phyloP scores from a whole-genome alignment of 768 basidiomycete genomes.

The Mycena vitilis region DNA sequence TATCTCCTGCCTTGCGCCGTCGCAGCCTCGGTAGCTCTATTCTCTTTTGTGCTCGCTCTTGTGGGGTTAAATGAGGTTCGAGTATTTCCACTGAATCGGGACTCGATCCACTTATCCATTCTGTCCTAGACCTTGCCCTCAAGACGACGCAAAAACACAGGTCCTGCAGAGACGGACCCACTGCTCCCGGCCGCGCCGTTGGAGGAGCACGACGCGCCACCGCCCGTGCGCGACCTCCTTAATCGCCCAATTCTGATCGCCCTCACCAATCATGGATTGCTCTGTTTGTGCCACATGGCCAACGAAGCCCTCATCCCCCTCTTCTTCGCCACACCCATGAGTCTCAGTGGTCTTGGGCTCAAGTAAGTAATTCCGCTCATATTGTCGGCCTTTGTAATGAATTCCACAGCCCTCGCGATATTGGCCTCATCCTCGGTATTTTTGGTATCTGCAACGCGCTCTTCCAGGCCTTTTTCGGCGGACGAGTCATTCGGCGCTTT shows the following conservation, averaged over 20 bases:
- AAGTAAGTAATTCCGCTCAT: background rate
- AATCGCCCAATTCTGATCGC: constrained; percentile 16
- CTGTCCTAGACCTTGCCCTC: constrained; percentile 23
- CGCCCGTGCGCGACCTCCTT: constrained; percentile 22
- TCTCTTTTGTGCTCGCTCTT: constrained; percentile 48
- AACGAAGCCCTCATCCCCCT: constrained; percentile 23
- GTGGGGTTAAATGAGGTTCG: constrained; percentile 59
- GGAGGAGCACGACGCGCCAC: background rate
- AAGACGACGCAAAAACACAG: background rate
- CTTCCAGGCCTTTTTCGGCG: constrained; percentile 47
- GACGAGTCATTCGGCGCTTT: constrained; percentile 20
- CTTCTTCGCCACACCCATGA: constrained; percentile 24
- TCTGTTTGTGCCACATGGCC: constrained; percentile 17
- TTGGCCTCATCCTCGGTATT: constrained; percentile 67
- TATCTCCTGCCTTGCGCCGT: constrained; percentile 63
- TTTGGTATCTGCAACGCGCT: constrained; percentile 64
- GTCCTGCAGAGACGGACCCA: constrained; percentile 21
- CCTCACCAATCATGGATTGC: constrained; percentile 16
- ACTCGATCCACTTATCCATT: too few relatives aligned
- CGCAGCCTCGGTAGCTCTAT: constrained; percentile 49
- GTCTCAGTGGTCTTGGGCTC: constrained; percentile 27
- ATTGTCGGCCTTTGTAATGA: background rate
- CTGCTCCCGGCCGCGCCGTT: constrained; percentile 13
- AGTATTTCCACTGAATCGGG: background rate
- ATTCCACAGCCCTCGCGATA: constrained; percentile 58